Evolutionary conservation across 768 basidiomycete genomes (phyloP).

Genomic region (Leccinellum albellum): DNA sequence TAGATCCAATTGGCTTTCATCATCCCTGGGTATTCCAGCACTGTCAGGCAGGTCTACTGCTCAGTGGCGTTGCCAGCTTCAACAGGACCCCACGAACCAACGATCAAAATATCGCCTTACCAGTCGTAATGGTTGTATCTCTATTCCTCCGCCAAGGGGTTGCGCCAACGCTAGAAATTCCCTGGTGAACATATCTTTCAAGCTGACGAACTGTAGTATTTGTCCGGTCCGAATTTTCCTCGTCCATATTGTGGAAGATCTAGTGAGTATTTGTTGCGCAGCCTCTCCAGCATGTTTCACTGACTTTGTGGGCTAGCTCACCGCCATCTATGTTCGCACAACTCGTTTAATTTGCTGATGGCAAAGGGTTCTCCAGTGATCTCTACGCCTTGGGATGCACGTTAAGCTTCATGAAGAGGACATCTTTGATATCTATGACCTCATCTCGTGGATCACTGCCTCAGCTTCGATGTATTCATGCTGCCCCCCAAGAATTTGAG

Average conservation of each 20-base stretch:
- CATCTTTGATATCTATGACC: not conserved
- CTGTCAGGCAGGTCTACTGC: not conserved
- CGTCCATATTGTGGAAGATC: not conserved
- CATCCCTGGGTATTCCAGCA: not conserved
- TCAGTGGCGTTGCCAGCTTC: conserved; percentile 1
- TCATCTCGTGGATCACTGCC: not conserved
- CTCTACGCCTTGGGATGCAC: not conserved
- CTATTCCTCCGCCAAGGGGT: not conserved
- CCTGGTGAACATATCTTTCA: not conserved
- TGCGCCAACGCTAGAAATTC: not conserved
- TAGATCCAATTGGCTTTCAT: not conserved
- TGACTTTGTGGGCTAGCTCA: not conserved
- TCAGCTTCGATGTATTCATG: not conserved
- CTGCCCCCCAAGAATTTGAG: not conserved
- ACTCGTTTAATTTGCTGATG: not conserved
- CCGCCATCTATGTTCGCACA: not conserved
- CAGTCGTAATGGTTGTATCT: not conserved
- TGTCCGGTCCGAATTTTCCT: not conserved
- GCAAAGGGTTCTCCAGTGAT: not conserved
- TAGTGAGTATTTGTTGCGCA: not conserved
- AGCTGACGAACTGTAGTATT: not conserved
- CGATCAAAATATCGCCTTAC: not conserved
- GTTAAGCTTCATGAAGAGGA: not conserved
- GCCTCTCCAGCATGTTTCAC: not conserved
- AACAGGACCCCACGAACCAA: not conserved